These are phyloP conservation scores for Cytidiella melzeri DNA, from an alignment of 768 basidiomycete genomes.

Conservation along the genomic window DNA sequence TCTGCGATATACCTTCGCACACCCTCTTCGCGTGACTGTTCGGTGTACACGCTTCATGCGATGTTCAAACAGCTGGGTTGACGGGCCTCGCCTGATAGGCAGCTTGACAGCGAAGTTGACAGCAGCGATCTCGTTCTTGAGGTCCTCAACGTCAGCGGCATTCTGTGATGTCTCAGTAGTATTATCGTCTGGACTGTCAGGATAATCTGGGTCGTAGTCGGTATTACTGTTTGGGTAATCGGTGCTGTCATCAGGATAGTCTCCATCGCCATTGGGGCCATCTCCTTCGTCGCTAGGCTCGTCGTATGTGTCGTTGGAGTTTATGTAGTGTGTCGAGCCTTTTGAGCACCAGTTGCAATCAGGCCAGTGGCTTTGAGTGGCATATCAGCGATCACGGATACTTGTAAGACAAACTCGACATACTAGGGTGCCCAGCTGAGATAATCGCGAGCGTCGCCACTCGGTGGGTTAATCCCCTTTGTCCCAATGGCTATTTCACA, in stretches of 20 bases:
- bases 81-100: constrained; percentile 1
- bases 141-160: constrained; percentile 3
- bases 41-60: constrained; percentile 14
- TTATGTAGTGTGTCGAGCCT: constrained; percentile 20
- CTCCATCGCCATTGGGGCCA: neutral
- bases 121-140: neutral
- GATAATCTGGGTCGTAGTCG: neutral
- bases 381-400: neutral
- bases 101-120: constrained; percentile 1
- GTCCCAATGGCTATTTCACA: constrained; percentile 31
- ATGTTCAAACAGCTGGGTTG: constrained; percentile 1
- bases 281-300: constrained; percentile 1
- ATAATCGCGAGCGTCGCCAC: constrained; percentile 40
- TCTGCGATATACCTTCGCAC: neutral
- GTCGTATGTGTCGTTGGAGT: constrained; percentile 10
- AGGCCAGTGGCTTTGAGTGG: constrained; percentile 42
- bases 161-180: neutral
- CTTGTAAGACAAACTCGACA: constrained; percentile 12
- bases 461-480: constrained; percentile 28
- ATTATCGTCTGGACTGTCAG: constrained; percentile 9
- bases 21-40: neutral
- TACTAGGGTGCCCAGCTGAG: constrained; percentile 57
- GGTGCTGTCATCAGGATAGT: neutral
- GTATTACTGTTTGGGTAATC: neutral
- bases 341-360: constrained; percentile 45